These are phyloP conservation scores for Trametes cingulata DNA, from an alignment of 768 basidiomycete genomes.

Conservation along the genomic window DNA sequence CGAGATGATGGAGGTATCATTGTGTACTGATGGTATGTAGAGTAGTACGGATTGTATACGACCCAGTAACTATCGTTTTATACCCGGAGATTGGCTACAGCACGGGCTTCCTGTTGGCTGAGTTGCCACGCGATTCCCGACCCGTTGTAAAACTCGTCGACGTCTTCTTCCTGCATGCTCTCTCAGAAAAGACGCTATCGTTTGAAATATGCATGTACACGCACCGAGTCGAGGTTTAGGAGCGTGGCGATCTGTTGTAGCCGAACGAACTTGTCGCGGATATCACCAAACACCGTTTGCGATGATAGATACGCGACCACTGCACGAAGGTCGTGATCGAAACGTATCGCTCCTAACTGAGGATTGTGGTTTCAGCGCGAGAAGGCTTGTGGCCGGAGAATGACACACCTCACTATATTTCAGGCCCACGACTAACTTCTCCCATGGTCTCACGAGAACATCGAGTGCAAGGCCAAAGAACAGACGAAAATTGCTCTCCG, in stretches of 20 bases:
- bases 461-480: slow-evolving; percentile 88
- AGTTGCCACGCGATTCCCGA: slow-evolving; percentile 92
- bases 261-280: slow-evolving; percentile 88
- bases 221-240: slow-evolving; percentile 80
- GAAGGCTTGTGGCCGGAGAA: not conserved
- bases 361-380: too few relatives aligned
- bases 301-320: slow-evolving; percentile 81
- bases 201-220: slow-evolving; percentile 26
- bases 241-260: slow-evolving; percentile 93
- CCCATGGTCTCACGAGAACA: slow-evolving; percentile 92
- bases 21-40: slow-evolving; percentile 4
- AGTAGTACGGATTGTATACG: slow-evolving; percentile 11
- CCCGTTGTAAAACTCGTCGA: slow-evolving; percentile 91
- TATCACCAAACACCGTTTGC: slow-evolving; percentile 88
- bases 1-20: not conserved
- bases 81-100: slow-evolving; percentile 60
- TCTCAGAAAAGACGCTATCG: not conserved
- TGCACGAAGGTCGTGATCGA: slow-evolving; percentile 88
- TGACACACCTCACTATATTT: slow-evolving; percentile 80
- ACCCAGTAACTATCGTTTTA: slow-evolving; percentile 10
- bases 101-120: slow-evolving; percentile 72
- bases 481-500: slow-evolving; percentile 82
- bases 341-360: slow-evolving; percentile 93
- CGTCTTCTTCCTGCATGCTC: slow-evolving; percentile 78
- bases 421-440: slow-evolving; percentile 78